A percentile compares a stretch with the other conserved stretches of the same genome.
These are phyloP conservation scores for Knufia fluminis DNA, from an alignment of 2,329 filamentous ascomycete genomes.

Conservation along the genomic window DNA sequence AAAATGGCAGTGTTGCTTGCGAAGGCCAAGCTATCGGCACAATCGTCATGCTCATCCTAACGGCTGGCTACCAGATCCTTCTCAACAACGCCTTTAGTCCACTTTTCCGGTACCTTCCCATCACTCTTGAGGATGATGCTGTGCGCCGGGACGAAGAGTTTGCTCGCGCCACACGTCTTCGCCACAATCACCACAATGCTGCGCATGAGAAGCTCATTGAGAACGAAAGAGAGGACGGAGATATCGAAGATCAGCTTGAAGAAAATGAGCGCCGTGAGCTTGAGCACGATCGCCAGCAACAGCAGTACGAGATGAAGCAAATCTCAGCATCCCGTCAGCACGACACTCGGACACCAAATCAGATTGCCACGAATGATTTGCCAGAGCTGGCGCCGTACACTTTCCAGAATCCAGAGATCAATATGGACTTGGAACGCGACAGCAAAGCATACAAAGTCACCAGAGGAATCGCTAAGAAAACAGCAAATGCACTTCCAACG, in stretches of 20 bases:
- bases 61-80: slow-evolving; percentile 66
- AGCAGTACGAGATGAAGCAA: slow-evolving; percentile 41
- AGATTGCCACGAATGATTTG: slow-evolving; percentile 7
- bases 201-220: slow-evolving; percentile 36
- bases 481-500: slow-evolving; percentile 17
- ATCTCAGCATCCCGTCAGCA: slow-evolving; percentile 23
- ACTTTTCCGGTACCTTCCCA: slow-evolving; percentile 78
- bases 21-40: slow-evolving; percentile 73
- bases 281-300: slow-evolving; percentile 31
- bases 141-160: slow-evolving; percentile 86
- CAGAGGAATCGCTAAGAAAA: slow-evolving; percentile 16
- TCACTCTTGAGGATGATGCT: slow-evolving; percentile 92
- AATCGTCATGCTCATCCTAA: slow-evolving; percentile 64
- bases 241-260: slow-evolving; percentile 39
- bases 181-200: slow-evolving; percentile 42
- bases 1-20: slow-evolving; percentile 48
- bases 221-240: slow-evolving; percentile 41
- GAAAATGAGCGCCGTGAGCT: slow-evolving; percentile 34
- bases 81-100: slow-evolving; percentile 78
- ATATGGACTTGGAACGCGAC: slow-evolving; percentile 19
- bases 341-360: not conserved
- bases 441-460: slow-evolving; percentile 18
- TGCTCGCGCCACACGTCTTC: slow-evolving; percentile 63
- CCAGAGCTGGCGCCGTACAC: slow-evolving; percentile 17
- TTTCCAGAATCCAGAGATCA: slow-evolving; percentile 23